These are phyloP conservation scores for Fusarium kyushuense DNA, from an alignment of 2,329 filamentous ascomycete genomes.

Conservation along the genomic window DNA sequence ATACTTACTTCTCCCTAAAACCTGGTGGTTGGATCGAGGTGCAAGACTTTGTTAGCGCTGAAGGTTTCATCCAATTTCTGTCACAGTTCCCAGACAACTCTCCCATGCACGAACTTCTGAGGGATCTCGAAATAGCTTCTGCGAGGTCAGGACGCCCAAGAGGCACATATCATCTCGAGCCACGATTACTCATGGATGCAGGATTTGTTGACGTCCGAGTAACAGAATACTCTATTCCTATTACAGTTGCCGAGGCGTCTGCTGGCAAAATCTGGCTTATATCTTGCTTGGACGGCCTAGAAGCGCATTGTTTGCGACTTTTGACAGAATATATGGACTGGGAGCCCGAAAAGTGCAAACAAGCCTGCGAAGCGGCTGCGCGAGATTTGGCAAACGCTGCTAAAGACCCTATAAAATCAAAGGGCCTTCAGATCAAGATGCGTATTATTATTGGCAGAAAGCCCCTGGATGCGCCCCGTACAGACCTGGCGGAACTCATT, in stretches of 20 bases:
- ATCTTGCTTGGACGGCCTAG: conserved; percentile 63
- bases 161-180: conserved; percentile 60
- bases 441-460: conserved; percentile 64
- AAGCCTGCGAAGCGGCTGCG: conserved; percentile 60
- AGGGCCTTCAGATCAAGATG: conserved; percentile 61
- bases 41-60: conserved; percentile 64
- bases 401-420: conserved; percentile 58
- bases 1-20: conserved; percentile 64
- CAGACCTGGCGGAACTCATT: conserved; percentile 34
- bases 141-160: conserved; percentile 59
- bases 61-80: conserved; percentile 51
- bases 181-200: conserved; percentile 58
- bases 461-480: conserved; percentile 52
- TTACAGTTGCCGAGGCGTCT: conserved; percentile 59
- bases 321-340: conserved; percentile 66
- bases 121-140: conserved; percentile 59
- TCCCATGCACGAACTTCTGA: conserved; percentile 56
- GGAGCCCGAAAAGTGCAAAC: conserved; percentile 62
- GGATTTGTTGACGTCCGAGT: conserved; percentile 66
- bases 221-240: conserved; percentile 62
- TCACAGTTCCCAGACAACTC: conserved; percentile 58
- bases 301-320: conserved; percentile 62
- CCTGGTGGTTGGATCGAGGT: conserved; percentile 70
- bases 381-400: conserved; percentile 63
- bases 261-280: conserved; percentile 68